Percentiles rank a stretch among this genome's conserved stretches.
These are phyloP conservation scores for Huntiella moniliformis DNA, from an alignment of 2,329 filamentous ascomycete species.

Conservation along the genomic window DNA sequence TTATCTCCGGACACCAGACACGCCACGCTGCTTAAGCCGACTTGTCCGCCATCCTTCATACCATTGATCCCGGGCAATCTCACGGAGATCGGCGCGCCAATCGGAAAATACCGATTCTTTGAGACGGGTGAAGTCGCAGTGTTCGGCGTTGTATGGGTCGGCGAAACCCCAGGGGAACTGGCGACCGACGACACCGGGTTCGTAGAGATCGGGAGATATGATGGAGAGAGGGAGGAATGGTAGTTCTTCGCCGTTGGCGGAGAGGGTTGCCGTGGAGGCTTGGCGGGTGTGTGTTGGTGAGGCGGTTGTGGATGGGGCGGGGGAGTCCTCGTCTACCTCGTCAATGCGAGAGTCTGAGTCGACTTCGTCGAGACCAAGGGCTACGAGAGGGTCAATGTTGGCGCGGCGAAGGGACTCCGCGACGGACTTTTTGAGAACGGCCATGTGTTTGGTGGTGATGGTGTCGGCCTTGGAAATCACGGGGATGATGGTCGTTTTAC, in stretches of 20 bases:
- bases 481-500: constrained; percentile 88
- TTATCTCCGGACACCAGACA: constrained; percentile 21
- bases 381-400: constrained; percentile 73
- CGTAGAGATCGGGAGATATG: constrained; percentile 83
- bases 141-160: constrained; percentile 73
- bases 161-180: constrained; percentile 95
- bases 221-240: constrained; percentile 79
- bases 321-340: constrained; percentile 31
- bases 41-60: constrained; percentile 87
- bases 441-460: constrained; percentile 89
- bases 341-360: constrained; percentile 39
- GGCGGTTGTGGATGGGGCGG: constrained; percentile 18
- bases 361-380: constrained; percentile 63
- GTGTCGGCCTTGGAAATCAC: constrained; percentile 95
- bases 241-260: constrained; percentile 27
- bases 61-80: constrained; percentile 80
- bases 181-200: constrained; percentile 59
- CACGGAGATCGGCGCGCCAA: constrained; percentile 79
- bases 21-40: constrained; percentile 37
- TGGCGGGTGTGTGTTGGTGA: constrained; percentile 17
- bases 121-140: constrained; percentile 84
- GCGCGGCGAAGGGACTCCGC: constrained; percentile 74
- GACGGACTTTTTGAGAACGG: constrained; percentile 73
- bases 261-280: constrained; percentile 19
- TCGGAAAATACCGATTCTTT: constrained; percentile 86